phyloP scores from a whole-genome alignment of 1,139 yeast species.

The Diutina pseudorugosa region DNA sequence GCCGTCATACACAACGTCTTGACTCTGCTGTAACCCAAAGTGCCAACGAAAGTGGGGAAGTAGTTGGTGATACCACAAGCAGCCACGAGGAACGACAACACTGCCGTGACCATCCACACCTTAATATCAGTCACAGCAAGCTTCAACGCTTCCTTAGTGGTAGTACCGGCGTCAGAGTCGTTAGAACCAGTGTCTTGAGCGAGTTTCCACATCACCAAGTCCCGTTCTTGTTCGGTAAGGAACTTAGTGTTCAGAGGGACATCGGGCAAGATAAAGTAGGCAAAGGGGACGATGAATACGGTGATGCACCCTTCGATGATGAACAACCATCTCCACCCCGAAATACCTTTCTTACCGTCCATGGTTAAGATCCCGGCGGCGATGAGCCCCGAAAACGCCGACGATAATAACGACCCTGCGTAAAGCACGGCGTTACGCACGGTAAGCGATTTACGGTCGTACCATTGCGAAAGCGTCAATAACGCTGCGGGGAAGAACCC shows the following conservation, averaged over 20 bases:
- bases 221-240: constrained; percentile 33
- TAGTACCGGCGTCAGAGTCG: constrained; percentile 22
- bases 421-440: constrained; percentile 46
- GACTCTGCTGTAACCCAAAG: constrained; percentile 36
- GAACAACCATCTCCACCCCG: constrained; percentile 60
- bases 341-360: constrained; percentile 12
- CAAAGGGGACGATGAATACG: constrained; percentile 41
- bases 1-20: constrained; percentile 45
- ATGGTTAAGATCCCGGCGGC: constrained; percentile 48
- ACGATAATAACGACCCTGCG: constrained; percentile 60
- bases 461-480: constrained; percentile 36
- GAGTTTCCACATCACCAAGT: constrained; percentile 38
- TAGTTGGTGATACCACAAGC: constrained; percentile 49
- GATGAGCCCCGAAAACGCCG: constrained; percentile 74
- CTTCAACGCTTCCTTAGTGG: constrained; percentile 15
- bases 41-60: constrained; percentile 48
- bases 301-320: constrained; percentile 66
- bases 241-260: constrained; percentile 43
- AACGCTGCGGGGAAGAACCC: constrained; percentile 47
- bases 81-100: constrained; percentile 39
- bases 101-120: constrained; percentile 14
- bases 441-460: constrained; percentile 34
- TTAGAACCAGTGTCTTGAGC: constrained; percentile 27
- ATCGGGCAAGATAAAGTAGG: constrained; percentile 59
- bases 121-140: constrained; percentile 30